Conservation (phyloP, 2,329 filamentous ascomycete genomes). For the Ceratocystis ficicola region DNA sequence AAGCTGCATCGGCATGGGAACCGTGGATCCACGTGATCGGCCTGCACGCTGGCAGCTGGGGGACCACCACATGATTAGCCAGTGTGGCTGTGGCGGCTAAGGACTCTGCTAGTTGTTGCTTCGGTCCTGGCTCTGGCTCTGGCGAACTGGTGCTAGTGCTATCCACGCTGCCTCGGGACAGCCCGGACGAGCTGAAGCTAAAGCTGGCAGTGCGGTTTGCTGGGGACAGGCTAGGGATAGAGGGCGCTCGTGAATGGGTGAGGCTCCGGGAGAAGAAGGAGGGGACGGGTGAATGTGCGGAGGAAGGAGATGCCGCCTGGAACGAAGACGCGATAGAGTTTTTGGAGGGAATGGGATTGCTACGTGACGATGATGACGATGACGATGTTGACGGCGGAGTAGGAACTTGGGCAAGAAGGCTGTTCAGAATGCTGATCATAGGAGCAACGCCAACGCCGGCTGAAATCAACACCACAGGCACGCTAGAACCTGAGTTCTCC, state of each 20-base stretch:
- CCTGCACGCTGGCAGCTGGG: slow-evolving; percentile 26
- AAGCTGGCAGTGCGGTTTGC: not conserved
- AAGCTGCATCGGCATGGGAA: slow-evolving; percentile 43
- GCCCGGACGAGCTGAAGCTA: not conserved
- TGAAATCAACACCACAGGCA: slow-evolving; percentile 53
- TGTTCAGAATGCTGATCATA: slow-evolving; percentile 52
- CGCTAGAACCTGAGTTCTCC: slow-evolving; percentile 29
- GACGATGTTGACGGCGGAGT: slow-evolving; percentile 3
- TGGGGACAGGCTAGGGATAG: not conserved
- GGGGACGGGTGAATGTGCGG: not conserved
- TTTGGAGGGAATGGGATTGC: not conserved
- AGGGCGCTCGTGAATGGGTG: not conserved
- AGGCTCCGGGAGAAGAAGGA: not conserved
- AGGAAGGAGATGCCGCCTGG: not conserved
- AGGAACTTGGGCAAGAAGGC: slow-evolving; percentile 29
- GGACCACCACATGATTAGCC: slow-evolving; percentile 23
- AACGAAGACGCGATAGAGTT: not conserved
- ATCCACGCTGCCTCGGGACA: not conserved
- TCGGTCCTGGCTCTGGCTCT: not conserved
- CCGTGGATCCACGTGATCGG: slow-evolving; percentile 49
- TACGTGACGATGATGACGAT: slow-evolving; percentile 3
- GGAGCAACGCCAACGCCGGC: slow-evolving; percentile 59
- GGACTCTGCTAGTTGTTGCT: not conserved
- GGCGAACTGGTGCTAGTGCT: not conserved
- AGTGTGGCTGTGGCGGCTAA: too few species aligned